Conservation (phyloP, 2,329 filamentous ascomycete species). For the Daldinia sp. region DNA sequence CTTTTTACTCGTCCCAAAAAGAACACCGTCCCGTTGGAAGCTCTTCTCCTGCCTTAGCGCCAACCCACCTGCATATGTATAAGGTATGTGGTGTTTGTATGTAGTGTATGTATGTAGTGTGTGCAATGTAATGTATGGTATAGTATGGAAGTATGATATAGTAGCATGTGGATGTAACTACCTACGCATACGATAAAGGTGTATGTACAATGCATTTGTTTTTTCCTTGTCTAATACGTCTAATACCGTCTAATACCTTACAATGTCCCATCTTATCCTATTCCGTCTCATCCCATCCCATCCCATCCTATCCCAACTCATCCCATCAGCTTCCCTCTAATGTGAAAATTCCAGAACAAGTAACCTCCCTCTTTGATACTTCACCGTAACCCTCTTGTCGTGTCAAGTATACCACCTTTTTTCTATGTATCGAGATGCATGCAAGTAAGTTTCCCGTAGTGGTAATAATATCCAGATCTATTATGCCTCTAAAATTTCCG, state of each 20-base stretch:
- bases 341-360: constrained; percentile 22
- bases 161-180: not conserved
- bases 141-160: not conserved
- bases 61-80: constrained; percentile 33
- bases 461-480: constrained; percentile 17
- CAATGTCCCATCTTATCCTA: not conserved
- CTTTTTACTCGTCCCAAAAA: constrained; percentile 20
- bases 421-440: not conserved
- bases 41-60: constrained; percentile 38
- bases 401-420: constrained; percentile 15
- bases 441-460: constrained; percentile 1
- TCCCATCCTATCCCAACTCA: not conserved
- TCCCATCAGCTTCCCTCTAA: constrained; percentile 8
- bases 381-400: not conserved
- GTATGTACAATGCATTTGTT: not conserved
- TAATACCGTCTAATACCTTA: not conserved
- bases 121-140: not conserved
- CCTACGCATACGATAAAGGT: not conserved
- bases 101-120: not conserved
- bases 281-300: not conserved
- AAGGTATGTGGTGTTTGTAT: not conserved
- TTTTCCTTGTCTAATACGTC: not conserved
- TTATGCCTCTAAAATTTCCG: constrained; percentile 18
- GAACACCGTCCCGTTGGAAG: constrained; percentile 33
- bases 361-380: constrained; percentile 24